Evolutionary conservation across 768 basidiomycete species (phyloP).

Genomic region (Xerocomus brunneocitrinus): DNA sequence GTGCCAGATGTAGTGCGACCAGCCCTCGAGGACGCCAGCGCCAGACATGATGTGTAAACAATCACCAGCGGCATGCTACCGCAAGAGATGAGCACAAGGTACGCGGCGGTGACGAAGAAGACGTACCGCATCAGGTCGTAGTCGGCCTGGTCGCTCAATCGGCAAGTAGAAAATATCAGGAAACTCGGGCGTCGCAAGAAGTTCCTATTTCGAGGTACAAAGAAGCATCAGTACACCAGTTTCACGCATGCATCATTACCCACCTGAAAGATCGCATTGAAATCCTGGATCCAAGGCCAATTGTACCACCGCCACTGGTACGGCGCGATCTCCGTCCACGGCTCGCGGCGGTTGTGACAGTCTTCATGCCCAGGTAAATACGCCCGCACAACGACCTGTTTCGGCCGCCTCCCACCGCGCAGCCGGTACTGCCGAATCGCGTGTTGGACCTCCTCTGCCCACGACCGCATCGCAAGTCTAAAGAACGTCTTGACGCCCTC

Average conservation of each 20-base stretch:
- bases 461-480: slow-evolving; percentile 48
- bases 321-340: slow-evolving; percentile 44
- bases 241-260: too few relatives aligned
- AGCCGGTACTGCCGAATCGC: slow-evolving; percentile 35
- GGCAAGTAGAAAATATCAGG: slow-evolving; percentile 54
- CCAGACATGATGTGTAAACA: slow-evolving; percentile 46
- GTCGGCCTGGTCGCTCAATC: slow-evolving; percentile 56
- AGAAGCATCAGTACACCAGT: background rate
- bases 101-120: background rate
- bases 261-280: slow-evolving; percentile 59
- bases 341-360: slow-evolving; percentile 46
- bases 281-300: slow-evolving; percentile 57
- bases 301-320: slow-evolving; percentile 54
- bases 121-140: slow-evolving; percentile 64
- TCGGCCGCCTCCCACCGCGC: slow-evolving; percentile 24
- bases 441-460: slow-evolving; percentile 50
- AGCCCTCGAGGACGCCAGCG: slow-evolving; percentile 46
- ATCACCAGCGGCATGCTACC: slow-evolving; percentile 40
- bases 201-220: slow-evolving; percentile 28
- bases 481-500: slow-evolving; percentile 55
- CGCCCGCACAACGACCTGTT: slow-evolving; percentile 53
- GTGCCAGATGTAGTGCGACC: slow-evolving; percentile 51
- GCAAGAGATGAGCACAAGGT: background rate
- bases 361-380: slow-evolving; percentile 66
- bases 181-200: slow-evolving; percentile 40